A percentile compares a stretch with the other conserved stretches of the same genome.
Conservation (phyloP, 495 filamentous ascomycete species). For the Aspergillus avenaceus region DNA sequence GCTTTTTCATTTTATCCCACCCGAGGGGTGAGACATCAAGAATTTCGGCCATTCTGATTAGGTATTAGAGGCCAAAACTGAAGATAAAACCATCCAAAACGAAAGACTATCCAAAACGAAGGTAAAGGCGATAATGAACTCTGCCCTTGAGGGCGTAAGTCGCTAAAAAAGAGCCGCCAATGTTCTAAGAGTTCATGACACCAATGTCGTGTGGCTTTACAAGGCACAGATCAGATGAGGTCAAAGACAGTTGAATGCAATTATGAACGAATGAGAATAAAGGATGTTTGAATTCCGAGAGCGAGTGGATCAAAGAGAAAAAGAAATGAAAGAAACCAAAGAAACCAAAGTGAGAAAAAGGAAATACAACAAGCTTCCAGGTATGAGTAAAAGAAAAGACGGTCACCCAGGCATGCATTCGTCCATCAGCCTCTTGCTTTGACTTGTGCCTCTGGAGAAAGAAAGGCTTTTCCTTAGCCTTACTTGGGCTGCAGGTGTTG, state of each 20-base stretch:
- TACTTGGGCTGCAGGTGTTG: neutral
- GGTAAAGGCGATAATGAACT: neutral
- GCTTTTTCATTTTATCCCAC: slow-evolving; percentile 31
- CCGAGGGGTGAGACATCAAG: slow-evolving; percentile 30
- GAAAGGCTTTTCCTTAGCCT: neutral
- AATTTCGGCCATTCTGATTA: slow-evolving; percentile 29
- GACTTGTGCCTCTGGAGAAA: neutral
- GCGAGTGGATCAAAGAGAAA: neutral
- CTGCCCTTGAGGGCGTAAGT: slow-evolving; percentile 3
- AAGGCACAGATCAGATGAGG: neutral
- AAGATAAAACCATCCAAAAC: slow-evolving; percentile 1
- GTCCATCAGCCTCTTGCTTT: neutral
- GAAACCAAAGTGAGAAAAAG: neutral
- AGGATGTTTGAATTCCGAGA: neutral
- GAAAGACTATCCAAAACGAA: slow-evolving; percentile 8
- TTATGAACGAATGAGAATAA: neutral
- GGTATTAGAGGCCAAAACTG: slow-evolving; percentile 9
- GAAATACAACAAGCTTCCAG: neutral
- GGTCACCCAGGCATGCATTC: neutral
- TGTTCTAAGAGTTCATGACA: slow-evolving; percentile 1
- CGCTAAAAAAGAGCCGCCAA: neutral
- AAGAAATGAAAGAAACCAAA: neutral
- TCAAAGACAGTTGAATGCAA: neutral
- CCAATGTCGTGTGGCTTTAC: neutral
- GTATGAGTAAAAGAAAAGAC: neutral